Evolutionary conservation across 495 filamentous ascomycete genomes (phyloP), one percentile per base, ranked within the genome.

Genomic region (Penicillium desertorum): DNA sequence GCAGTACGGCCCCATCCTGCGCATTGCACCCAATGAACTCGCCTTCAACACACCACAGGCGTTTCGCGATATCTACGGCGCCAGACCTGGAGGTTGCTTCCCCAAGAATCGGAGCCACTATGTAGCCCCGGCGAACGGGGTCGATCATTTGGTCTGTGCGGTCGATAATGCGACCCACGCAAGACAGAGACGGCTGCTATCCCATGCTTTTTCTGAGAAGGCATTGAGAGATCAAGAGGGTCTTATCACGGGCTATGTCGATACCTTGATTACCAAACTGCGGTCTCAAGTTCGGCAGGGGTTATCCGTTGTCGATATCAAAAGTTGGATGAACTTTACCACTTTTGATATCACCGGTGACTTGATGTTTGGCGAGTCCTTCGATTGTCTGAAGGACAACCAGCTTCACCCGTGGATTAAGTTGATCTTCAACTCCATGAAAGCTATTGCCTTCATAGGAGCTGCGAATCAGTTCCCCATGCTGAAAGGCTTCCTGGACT

Each of bases 31-130:
- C 1, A 69, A 79, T 37, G 75, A 83, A 43, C 63, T 89, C 1
- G 79, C 78, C 4, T 88, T 84, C 69, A 78, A 69, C 54, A 72
- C 77, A 2, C 70, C 78, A 2, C 71, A 69, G 16, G 82, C 85
- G 4, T 84, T 77, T 72, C 76, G 78, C 25, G 82, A 85, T 55
- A 84, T 89, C 47, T 83, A 87, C 56, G 80, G 79, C 9, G 20
- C 67, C 71, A 22, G 75, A 71, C 22, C 71, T 60, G 48, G 83
- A 0, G 61, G 61, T 4, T 64, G 63, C 19, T 64, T 70, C 10
- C 48, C 57, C 1, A 70, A 68, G 17, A 63, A 70, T 47, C 58
- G 53, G 0, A 59, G 50, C 10, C 62, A 57, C 11, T 70, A 70
- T 37, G 17, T 39, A 64, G n/a, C 50, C 57, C 62, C 67, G 0